phyloP scores from a whole-genome alignment of 2,329 filamentous ascomycete genomes.

The Thielaviopsis punctulata region DNA sequence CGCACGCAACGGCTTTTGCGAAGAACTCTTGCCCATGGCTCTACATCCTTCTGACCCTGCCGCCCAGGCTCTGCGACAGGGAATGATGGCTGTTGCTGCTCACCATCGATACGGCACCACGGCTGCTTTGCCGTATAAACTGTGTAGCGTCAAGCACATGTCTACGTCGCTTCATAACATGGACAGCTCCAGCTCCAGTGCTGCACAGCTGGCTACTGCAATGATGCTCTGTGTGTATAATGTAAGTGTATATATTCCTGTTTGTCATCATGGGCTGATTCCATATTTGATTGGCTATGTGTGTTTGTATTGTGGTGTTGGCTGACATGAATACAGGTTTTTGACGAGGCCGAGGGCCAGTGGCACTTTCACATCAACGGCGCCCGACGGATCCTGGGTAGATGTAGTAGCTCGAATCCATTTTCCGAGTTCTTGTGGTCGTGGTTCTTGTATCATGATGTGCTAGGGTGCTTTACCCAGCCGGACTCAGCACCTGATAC shows the following conservation, averaged over 20 bases:
- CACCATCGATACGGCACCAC: slow-evolving; percentile 24
- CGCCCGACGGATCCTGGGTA: slow-evolving; percentile 22
- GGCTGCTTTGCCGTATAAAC: slow-evolving; percentile 26
- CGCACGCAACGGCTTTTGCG: slow-evolving; percentile 28
- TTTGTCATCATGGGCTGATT: not conserved
- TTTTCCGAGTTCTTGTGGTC: slow-evolving; percentile 24
- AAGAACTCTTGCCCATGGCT: slow-evolving; percentile 29
- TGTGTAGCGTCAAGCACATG: slow-evolving; percentile 23
- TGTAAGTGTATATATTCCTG: slow-evolving; percentile 17
- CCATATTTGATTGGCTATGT: not conserved
- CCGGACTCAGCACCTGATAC: slow-evolving; percentile 13
- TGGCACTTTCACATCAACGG: slow-evolving; percentile 29
- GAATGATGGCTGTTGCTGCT: slow-evolving; percentile 27
- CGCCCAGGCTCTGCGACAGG: slow-evolving; percentile 24
- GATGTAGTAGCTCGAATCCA: slow-evolving; percentile 16
- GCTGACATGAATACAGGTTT: slow-evolving; percentile 21
- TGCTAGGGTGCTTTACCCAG: slow-evolving; percentile 27
- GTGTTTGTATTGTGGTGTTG: slow-evolving; percentile 11
- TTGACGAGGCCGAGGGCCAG: slow-evolving; percentile 29
- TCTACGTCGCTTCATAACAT: slow-evolving; percentile 21
- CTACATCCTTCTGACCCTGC: slow-evolving; percentile 20
- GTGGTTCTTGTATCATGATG: slow-evolving; percentile 31
- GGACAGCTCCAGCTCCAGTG: slow-evolving; percentile 18
- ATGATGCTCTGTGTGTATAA: slow-evolving; percentile 36
- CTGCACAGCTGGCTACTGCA: slow-evolving; percentile 27